Evolutionary conservation across 2,329 filamentous ascomycete species (phyloP).

Genomic region (Fusarium sp.): DNA sequence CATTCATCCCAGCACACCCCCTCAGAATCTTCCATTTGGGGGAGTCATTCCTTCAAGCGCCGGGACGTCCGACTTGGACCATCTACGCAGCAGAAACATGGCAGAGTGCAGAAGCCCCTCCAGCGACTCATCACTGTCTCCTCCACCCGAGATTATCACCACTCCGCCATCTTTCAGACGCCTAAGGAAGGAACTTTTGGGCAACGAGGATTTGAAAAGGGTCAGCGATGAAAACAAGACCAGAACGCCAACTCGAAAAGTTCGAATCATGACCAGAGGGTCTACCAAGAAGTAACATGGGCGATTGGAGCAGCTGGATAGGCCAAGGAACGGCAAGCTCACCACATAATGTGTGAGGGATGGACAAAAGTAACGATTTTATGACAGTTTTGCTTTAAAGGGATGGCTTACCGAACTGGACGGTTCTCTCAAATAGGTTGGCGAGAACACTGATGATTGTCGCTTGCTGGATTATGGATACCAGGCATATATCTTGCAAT

Average conservation of each 20-base stretch:
- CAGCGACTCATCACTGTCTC: constrained; percentile 26
- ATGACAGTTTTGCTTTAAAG: not conserved
- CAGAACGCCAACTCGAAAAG: not conserved
- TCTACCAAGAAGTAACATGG: not conserved
- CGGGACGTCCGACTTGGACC: not conserved
- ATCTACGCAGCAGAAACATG: not conserved
- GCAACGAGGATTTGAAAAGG: not conserved
- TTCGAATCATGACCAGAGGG: not conserved
- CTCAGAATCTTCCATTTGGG: not conserved
- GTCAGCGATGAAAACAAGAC: not conserved
- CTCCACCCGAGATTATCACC: constrained; percentile 21
- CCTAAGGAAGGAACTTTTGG: not conserved
- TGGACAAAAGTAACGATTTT: not conserved
- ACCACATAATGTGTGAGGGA: not conserved
- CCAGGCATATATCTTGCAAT: not conserved
- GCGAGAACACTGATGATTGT: not conserved
- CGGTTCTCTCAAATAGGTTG: not conserved
- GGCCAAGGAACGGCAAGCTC: not conserved
- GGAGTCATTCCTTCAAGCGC: not conserved
- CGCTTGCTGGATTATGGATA: not conserved
- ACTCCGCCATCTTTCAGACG: constrained; percentile 30
- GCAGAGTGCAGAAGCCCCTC: not conserved
- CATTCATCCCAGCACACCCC: not conserved
- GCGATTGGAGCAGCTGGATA: not conserved
- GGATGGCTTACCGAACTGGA: not conserved